Evolutionary conservation across 495 filamentous ascomycete genomes (phyloP).

Genomic region (Talaromyces liani): DNA sequence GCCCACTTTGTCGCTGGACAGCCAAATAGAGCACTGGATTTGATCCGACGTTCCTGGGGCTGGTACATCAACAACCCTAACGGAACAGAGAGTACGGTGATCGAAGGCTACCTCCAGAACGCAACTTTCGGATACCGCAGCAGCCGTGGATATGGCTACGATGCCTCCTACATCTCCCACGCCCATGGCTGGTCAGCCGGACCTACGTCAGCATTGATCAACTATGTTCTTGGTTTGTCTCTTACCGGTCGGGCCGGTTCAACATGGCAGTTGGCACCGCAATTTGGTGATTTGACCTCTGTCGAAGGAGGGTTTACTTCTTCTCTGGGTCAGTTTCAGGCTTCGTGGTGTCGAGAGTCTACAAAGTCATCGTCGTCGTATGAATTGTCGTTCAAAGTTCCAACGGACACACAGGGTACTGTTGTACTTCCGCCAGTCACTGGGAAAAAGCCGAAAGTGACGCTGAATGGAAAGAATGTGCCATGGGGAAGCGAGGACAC

Average conservation of each 20-base stretch:
- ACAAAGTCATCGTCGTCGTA: slow-evolving; percentile 24
- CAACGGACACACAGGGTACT: slow-evolving; percentile 37
- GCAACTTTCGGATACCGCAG: slow-evolving; percentile 51
- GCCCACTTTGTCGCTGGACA: slow-evolving; percentile 44
- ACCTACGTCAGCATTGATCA: slow-evolving; percentile 47
- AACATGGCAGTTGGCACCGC: slow-evolving; percentile 45
- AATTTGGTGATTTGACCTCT: slow-evolving; percentile 41
- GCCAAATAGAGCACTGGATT: slow-evolving; percentile 41
- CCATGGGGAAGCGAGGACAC: slow-evolving; percentile 12
- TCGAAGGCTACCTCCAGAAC: slow-evolving; percentile 51
- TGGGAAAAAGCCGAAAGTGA: slow-evolving; percentile 20
- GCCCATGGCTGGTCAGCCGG: slow-evolving; percentile 57
- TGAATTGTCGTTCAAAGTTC: slow-evolving; percentile 31
- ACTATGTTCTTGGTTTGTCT: slow-evolving; percentile 47
- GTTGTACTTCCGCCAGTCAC: slow-evolving; percentile 25
- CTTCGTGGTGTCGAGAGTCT: slow-evolving; percentile 22
- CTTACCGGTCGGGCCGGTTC: slow-evolving; percentile 38
- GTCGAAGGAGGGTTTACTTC: slow-evolving; percentile 52
- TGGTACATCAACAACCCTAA: slow-evolving; percentile 55
- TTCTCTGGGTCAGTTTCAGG: slow-evolving; percentile 43
- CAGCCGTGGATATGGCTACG: slow-evolving; percentile 28
- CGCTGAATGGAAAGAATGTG: slow-evolving; percentile 21
- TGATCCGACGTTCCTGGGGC: slow-evolving; percentile 53
- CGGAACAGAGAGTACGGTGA: slow-evolving; percentile 53
- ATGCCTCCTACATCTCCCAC: slow-evolving; percentile 38